Evolutionary conservation across 768 basidiomycete species (phyloP).

Genomic region (Amanita jacksonii): DNA sequence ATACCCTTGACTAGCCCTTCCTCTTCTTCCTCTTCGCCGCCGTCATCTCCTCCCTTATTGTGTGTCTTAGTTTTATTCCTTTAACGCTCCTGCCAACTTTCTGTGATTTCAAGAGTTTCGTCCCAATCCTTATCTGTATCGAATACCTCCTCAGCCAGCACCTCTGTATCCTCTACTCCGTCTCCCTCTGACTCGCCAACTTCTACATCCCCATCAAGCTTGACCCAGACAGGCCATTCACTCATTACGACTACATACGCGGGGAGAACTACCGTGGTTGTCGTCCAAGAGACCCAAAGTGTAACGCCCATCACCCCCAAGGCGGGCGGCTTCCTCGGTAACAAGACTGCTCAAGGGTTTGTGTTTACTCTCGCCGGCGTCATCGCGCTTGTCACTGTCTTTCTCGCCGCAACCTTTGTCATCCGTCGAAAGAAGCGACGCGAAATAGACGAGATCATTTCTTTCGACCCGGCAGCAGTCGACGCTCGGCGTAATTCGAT

Average conservation of each 20-base stretch:
- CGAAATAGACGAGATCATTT: constrained; percentile 35
- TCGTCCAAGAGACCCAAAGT: constrained; percentile 10
- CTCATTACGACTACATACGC: not conserved
- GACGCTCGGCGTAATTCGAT: constrained; percentile 13
- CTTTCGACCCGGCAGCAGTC: constrained; percentile 36
- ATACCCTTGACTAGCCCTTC: too few relatives aligned
- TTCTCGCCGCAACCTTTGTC: constrained; percentile 33
- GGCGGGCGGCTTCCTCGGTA: constrained; percentile 43
- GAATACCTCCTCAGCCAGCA: constrained; percentile 5
- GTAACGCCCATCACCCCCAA: constrained; percentile 13
- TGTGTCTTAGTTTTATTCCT: too few relatives aligned
- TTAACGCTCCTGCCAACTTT: too few relatives aligned
- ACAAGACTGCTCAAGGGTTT: constrained; percentile 53
- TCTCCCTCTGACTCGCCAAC: constrained; percentile 6
- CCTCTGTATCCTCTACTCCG: constrained; percentile 7
- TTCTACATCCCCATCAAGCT: constrained; percentile 4
- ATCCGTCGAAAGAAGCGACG: constrained; percentile 40
- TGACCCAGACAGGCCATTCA: too few relatives aligned
- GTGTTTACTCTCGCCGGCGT: constrained; percentile 48
- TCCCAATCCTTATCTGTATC: constrained; percentile 4
- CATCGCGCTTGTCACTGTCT: constrained; percentile 34
- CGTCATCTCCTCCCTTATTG: too few relatives aligned
- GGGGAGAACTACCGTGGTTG: constrained; percentile 1
- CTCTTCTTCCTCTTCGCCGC: too few relatives aligned
- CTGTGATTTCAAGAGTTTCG: too few relatives aligned